Base-by-base conservation (phyloP, 495 filamentous ascomycete species). In the Podospora fimiseda region DNA sequence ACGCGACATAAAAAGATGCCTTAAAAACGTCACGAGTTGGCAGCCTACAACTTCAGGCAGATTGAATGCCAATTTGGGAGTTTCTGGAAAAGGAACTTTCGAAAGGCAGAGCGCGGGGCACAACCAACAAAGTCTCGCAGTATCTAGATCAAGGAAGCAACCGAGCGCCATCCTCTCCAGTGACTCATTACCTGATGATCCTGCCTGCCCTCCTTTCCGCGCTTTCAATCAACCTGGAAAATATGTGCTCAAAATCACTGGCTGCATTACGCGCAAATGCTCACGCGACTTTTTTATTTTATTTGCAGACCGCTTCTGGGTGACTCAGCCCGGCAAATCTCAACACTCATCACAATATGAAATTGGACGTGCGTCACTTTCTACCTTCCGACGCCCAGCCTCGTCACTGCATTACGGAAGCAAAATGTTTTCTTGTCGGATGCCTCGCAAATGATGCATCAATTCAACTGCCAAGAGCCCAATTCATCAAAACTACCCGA, bases 41-140 rank as follows among this genome's bases (percentile, higher is more conserved):
- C 14, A 14, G 21, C n/a, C 1, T 1, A 8, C 13, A 3, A 7
- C 1, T 4, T 44, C 39, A 20, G 7, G 40, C 40, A 16, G 4
- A 13, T 13, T 23, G 24, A 11, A 0, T 2, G 9, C n/a, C 1
- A 19, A 19, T 18, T 6, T 18, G 2, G 9, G 19, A 16, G 1
- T 27, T 24, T 11, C 36, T 18, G 6, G 20, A 11, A 8, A 40
- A n/a, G 33, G 16, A 33, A 33, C 27, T 33, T 33, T 40, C 18
- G 30, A 40, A 15, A 36, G 2, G 3, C 13, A 27, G 9, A 2
- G 18, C 21, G 20, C 16, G 9, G 5, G 39, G 8, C 16, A 4
- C 6, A 9, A 1, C 19, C 20, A 38, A 9, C 3, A 22, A 55
- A 43, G 52, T 55, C 46, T 20, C 27, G 21, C 52, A 55, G 52